These are phyloP conservation scores for Termitomyces sp. DNA, from an alignment of 768 basidiomycete species.

Conservation along the genomic window DNA sequence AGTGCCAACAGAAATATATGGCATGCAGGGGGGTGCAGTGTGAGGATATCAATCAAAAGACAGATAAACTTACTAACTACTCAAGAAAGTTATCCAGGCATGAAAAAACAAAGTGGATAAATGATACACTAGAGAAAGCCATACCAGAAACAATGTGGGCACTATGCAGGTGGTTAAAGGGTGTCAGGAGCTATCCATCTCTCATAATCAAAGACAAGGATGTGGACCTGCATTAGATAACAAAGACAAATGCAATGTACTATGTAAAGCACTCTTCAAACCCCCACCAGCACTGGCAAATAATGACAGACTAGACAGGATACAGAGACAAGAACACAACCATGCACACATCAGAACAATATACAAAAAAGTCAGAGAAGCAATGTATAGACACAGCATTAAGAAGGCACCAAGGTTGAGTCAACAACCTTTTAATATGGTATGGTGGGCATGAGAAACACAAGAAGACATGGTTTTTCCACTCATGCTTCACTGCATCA, in stretches of 20 bases:
- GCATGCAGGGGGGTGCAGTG: too few relatives aligned
- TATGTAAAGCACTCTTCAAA: neutral
- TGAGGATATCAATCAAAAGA: too few relatives aligned
- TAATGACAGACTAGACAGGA: neutral
- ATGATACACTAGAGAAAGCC: too few relatives aligned
- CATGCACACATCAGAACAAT: too few relatives aligned
- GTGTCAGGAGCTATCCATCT: too few relatives aligned
- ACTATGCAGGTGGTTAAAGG: too few relatives aligned
- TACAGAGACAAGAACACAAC: neutral
- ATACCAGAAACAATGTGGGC: too few relatives aligned
- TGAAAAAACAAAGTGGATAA: neutral
- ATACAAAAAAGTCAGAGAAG: neutral
- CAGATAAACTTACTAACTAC: neutral
- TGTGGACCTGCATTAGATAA: neutral
- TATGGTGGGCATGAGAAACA: too few relatives aligned
- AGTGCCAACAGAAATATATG: too few relatives aligned
- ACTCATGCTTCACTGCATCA: neutral
- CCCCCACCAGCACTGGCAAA: neutral
- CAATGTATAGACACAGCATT: neutral
- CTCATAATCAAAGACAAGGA: too few relatives aligned
- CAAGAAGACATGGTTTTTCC: neutral
- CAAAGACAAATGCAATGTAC: slow-evolving; percentile 5
- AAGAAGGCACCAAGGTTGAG: too few relatives aligned
- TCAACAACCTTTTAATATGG: neutral
- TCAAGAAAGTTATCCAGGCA: slow-evolving; percentile 6